Base-by-base conservation (phyloP, 257 asterid species). In the Nemophila menziesii region DNA sequence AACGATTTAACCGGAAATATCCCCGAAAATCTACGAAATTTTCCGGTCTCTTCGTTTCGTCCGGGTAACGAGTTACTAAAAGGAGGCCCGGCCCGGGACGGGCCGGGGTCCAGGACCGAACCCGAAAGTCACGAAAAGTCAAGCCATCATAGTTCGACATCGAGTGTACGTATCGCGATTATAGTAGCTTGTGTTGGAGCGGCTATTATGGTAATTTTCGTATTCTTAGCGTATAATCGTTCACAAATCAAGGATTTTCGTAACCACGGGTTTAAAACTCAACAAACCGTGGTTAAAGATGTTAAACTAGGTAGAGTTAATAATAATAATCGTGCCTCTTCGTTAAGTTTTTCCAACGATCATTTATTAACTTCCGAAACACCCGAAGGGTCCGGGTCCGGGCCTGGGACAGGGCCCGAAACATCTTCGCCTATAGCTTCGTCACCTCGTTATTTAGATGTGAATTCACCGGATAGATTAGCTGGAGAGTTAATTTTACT, bases 391-490 rank as follows among this genome's bases (percentile, higher is more conserved):
- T 67, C 79, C 11, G 87, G 84, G 63, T 66, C 60, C 39, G 78
- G 68, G 37, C 60, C 56, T 17, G 57, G 64, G 49, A 47, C 66
- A 40, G 62, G 59, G 33, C 75, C 86, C 4, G 66, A 72, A 51
- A 62, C 84, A 26, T 75, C 93, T 5, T 85, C 89, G 50, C 96
- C 96, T 16, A 58, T 85, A 37, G 59, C 60, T 46, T 71, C 86
- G 60, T 75, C 96, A 5, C 67, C 89, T 2, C 86, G 60, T 45
- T 45, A 70, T 4, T 46, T 86, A 65, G 82, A 86, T 39, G 92
- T 81, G 49, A 69, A 70, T 65, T 86, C 96, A 1, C 96, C 96
- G 4, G 96, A 86, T 66, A 71, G 93, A 41, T 70, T 86, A 71
- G 92, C 80, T 22, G 96, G 96, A 51, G 93, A 86, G 48, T 61